phyloP scores from a whole-genome alignment of 306 rosid species.

The Cicer arietinum region DNA sequence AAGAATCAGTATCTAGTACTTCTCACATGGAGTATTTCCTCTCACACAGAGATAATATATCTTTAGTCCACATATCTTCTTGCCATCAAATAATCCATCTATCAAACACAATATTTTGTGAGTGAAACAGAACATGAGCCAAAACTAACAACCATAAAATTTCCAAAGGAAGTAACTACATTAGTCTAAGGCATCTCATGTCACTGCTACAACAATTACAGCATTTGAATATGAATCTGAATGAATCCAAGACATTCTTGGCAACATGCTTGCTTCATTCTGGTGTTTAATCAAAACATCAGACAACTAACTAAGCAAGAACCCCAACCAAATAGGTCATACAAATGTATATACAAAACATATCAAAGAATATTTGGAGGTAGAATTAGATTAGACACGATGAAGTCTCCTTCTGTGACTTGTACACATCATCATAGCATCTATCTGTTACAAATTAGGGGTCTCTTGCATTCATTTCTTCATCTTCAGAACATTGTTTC shows the following conservation, averaged over 20 bases:
- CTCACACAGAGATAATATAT: no score
- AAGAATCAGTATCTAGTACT: no score
- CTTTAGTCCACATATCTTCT: no score
- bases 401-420: constrained; percentile 42
- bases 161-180: no score
- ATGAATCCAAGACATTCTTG: not conserved
- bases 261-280: constrained; percentile 20
- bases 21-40: no score
- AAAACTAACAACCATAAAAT: no score
- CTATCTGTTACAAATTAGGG: constrained; percentile 42
- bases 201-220: constrained; percentile 4
- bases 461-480: constrained; percentile 45
- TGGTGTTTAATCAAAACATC: constrained; percentile 21
- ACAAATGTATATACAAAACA: constrained; percentile 53
- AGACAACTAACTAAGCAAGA: constrained; percentile 15
- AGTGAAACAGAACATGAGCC: no score
- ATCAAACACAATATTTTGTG: no score
- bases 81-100: no score
- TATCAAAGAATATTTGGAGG: constrained; percentile 44
- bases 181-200: not conserved
- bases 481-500: constrained; percentile 65
- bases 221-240: not conserved
- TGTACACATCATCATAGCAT: constrained; percentile 18
- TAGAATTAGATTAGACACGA: constrained; percentile 46
- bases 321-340: constrained; percentile 48